Evolutionary conservation across 208 protist species (phyloP).

Genomic region (Giardia muris): DNA sequence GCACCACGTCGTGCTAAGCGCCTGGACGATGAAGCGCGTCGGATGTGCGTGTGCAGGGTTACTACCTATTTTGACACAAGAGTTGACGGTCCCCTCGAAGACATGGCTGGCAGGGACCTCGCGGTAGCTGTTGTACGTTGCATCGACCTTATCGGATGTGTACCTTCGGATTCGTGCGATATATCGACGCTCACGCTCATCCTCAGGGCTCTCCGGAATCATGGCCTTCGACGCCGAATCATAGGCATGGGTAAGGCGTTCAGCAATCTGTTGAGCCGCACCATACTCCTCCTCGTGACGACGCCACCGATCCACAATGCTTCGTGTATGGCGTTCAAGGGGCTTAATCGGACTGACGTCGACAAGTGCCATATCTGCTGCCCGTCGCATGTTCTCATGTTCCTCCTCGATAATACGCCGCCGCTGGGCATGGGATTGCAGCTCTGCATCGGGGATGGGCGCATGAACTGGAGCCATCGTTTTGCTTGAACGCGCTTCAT

Average conservation of each 20-base stretch:
- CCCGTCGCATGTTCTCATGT: not conserved
- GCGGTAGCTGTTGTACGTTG: not conserved
- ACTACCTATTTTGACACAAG: not conserved
- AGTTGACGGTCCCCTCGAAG: not conserved
- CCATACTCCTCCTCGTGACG: not conserved
- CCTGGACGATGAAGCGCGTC: not conserved
- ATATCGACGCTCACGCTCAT: not conserved
- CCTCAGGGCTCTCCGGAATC: not conserved
- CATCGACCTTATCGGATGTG: not conserved
- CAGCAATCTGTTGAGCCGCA: not conserved
- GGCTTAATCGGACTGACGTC: not conserved
- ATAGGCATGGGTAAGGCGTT: not conserved
- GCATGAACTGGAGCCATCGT: not conserved
- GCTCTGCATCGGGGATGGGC: not conserved
- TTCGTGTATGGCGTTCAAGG: not conserved
- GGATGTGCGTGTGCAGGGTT: not conserved
- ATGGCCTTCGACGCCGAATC: not conserved
- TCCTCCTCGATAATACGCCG: not conserved
- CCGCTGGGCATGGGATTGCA: not conserved
- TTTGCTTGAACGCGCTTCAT: not conserved
- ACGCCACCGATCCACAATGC: not conserved
- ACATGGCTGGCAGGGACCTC: not conserved
- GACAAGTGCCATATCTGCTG: not conserved
- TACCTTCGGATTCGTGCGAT: not conserved
- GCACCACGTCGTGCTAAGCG: not conserved